Base-by-base conservation (phyloP, 2,329 filamentous ascomycete genomes). In the Cryphonectria carpinicola region DNA sequence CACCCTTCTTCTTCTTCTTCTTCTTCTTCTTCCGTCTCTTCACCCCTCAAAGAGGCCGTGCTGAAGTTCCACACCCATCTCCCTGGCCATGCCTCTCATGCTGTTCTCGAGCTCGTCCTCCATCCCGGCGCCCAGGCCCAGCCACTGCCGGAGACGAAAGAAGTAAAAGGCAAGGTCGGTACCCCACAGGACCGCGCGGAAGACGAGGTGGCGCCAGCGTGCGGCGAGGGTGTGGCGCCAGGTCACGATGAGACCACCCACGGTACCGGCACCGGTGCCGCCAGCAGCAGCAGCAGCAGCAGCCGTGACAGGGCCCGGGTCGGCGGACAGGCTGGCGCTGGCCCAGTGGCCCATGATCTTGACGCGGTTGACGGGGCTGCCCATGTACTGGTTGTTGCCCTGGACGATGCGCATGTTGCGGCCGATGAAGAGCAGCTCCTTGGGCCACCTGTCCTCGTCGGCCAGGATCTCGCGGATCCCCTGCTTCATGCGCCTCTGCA, bases 301-400 rank as follows among this genome's bases (percentile, higher is more conserved):
- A n/a, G 7, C 19, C n/a, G n/a, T n/a, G 3, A 22, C 19, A 11
- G 46, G 82, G 77, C 92, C 88, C 22, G 84, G 86, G 74, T 91
- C 90, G 80, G 97, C 90, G 35, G 92, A 91, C n/a, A 98, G 83
- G 67, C 93, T 94, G 32, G 93, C 86, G 71, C 90, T 93, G 1
- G 95, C 95, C 95, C 95, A 98, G 70, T 90, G 86, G 32, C 95
- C 95, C 73, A 96, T 98, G 79, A 97, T 94, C 83, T 98, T 98
- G 80, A 98, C 89, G 1, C 96, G 86, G 80, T 98, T 98, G 60
- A 97, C 94, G 0, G 95, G 95, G 0, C 91, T 93, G 32, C 94
- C 94, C 66, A 97, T 87, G 81, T 92, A 95, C 78, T 97, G 94
- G 79, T 97, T 97, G 81, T 97, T 97, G 7, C 91, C 93, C 81